Percentiles rank a stretch among this genome's conserved stretches.
phyloP scores from a whole-genome alignment of 1,284 basidiomycete genomes.

The Fistulina hepatica region DNA sequence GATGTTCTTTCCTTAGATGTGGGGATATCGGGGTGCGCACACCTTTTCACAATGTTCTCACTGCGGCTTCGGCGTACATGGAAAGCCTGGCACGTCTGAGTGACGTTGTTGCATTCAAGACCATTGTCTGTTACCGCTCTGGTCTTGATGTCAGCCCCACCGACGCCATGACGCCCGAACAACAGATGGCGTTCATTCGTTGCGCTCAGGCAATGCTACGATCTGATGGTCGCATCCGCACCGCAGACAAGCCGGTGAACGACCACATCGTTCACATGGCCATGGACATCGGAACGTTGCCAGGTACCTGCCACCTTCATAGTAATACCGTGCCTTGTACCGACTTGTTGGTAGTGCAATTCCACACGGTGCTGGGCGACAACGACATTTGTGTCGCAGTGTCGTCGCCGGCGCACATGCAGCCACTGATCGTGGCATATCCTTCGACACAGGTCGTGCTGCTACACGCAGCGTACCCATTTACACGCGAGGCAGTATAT shows the following conservation, averaged over 20 bases:
- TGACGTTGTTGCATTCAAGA: conserved; percentile 63
- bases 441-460: conserved; percentile 52
- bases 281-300: conserved; percentile 36
- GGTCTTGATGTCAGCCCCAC: conserved; percentile 41
- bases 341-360: conserved; percentile 44
- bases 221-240: conserved; percentile 30
- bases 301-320: background rate
- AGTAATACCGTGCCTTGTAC: conserved; percentile 5
- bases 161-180: conserved; percentile 1
- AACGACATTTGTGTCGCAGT: conserved; percentile 49
- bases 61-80: too few species aligned
- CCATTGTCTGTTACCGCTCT: conserved; percentile 63
- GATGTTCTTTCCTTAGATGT: too few species aligned
- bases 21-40: too few species aligned
- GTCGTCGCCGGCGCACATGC: conserved; percentile 55
- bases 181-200: conserved; percentile 19
- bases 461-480: conserved; percentile 65
- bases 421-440: conserved; percentile 53
- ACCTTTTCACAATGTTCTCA: too few species aligned
- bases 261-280: conserved; percentile 51
- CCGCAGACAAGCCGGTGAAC: conserved; percentile 53
- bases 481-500: conserved; percentile 64
- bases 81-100: too few species aligned
- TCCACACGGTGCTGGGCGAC: conserved; percentile 72
- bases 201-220: conserved; percentile 23